Conservation (phyloP, 2,329 filamentous ascomycete species). For the Mariannaea sp. region DNA sequence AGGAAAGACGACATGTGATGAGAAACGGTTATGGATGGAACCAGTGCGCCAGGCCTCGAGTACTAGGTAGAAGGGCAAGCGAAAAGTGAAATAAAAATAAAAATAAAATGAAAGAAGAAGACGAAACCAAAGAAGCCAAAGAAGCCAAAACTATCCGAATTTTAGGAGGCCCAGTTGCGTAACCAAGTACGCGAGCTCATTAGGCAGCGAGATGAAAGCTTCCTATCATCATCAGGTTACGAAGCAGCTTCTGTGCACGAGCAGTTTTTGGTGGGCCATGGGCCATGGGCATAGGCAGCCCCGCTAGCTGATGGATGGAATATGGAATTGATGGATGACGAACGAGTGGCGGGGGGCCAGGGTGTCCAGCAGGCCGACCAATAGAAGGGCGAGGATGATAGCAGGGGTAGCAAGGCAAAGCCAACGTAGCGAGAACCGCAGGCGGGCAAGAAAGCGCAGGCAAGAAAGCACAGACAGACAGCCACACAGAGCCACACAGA, state of each 20-base stretch:
- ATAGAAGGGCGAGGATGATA: background rate
- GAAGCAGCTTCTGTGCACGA: background rate
- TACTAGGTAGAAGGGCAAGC: no score
- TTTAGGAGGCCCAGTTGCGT: no score
- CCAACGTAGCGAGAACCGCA: background rate
- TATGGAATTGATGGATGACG: slow-evolving; percentile 18
- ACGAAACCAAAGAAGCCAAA: no score
- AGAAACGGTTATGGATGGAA: no score
- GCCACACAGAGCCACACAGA: no score
- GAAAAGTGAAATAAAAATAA: no score
- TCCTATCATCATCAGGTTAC: no score
- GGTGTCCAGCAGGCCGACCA: slow-evolving; percentile 3
- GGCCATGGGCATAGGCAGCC: no score
- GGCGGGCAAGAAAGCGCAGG: background rate
- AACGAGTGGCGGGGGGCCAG: slow-evolving; percentile 16
- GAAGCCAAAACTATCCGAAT: no score
- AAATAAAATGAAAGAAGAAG: no score
- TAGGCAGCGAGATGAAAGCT: background rate
- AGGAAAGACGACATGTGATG: no score
- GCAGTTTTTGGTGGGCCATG: background rate
- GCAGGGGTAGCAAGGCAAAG: background rate
- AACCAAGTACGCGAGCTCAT: background rate
- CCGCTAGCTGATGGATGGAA: slow-evolving; percentile 11
- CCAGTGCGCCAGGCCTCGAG: no score
- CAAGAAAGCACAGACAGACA: background rate